These are phyloP conservation scores for Aspergillus awamori DNA, from an alignment of 2,329 filamentous ascomycete genomes.

Conservation along the genomic window DNA sequence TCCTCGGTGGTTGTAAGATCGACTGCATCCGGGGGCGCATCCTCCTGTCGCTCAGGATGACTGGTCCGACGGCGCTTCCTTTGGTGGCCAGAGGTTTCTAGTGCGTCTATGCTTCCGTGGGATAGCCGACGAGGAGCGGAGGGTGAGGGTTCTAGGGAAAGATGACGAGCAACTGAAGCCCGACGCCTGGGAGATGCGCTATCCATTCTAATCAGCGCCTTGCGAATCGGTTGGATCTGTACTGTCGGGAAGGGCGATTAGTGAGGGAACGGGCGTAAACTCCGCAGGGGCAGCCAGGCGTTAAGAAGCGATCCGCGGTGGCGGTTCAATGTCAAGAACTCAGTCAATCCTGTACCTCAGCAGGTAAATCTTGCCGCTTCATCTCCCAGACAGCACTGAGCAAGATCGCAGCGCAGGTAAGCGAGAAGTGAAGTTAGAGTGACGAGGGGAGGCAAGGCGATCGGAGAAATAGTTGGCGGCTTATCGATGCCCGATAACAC, in stretches of 20 bases:
- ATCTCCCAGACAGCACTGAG: neutral
- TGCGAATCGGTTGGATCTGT: neutral
- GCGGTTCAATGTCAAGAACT: neutral
- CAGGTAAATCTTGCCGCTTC: neutral
- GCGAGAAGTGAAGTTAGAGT: neutral
- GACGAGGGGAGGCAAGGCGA: neutral
- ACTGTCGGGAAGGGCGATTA: neutral
- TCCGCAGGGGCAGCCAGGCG: neutral
- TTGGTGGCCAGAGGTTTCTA: neutral
- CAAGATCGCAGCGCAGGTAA: neutral
- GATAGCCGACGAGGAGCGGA: neutral
- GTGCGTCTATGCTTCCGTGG: neutral
- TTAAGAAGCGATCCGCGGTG: neutral
- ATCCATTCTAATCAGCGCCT: neutral
- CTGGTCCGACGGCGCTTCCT: slow-evolving; percentile 23
- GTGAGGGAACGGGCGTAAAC: neutral
- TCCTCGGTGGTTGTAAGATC: slow-evolving; percentile 54
- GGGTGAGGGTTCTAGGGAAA: neutral
- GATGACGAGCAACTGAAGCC: neutral
- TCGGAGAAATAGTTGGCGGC: slow-evolving; percentile 11
- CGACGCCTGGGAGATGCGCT: neutral
- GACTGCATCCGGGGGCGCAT: slow-evolving; percentile 49
- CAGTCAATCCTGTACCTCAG: neutral
- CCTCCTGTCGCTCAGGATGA: slow-evolving; percentile 7
- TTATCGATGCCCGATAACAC: slow-evolving; percentile 21